Evolutionary conservation across 2,329 filamentous ascomycete genomes (phyloP).

Genomic region (Akanthomyces dipterigenus): DNA sequence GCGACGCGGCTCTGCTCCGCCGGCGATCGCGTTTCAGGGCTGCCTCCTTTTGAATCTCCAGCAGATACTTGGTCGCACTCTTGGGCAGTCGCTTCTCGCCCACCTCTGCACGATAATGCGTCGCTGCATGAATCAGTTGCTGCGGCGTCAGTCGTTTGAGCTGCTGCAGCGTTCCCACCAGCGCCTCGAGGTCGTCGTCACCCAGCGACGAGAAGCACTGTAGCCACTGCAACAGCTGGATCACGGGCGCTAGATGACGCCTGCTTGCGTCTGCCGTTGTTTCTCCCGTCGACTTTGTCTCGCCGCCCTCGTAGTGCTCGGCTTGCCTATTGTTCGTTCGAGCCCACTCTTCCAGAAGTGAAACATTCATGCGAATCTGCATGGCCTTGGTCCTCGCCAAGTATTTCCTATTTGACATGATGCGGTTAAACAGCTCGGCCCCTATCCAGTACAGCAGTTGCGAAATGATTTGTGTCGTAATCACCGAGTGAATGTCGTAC

Average conservation of each 20-base stretch:
- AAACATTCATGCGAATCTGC: conserved; percentile 99
- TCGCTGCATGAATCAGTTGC: conserved; percentile 85
- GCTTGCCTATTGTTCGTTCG: conserved; percentile 86
- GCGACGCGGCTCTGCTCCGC: conserved; percentile 40
- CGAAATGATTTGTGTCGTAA: conserved; percentile 82
- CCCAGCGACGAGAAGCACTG: conserved; percentile 94
- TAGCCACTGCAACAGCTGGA: conserved; percentile 93
- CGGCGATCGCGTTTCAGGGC: conserved; percentile 51
- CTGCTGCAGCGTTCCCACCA: conserved; percentile 84
- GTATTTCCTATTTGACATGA: conserved; percentile 95
- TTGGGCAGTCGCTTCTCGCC: conserved; percentile 90
- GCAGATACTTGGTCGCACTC: conserved; percentile 78
- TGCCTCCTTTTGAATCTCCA: conserved; percentile 67
- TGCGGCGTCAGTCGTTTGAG: conserved; percentile 76
- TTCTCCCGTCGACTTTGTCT: conserved; percentile 78
- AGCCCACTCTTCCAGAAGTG: conserved; percentile 92
- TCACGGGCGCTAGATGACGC: conserved; percentile 79
- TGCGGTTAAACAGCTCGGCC: conserved; percentile 92
- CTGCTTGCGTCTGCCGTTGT: conserved; percentile 78
- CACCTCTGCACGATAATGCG: conserved; percentile 90
- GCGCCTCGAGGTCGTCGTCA: conserved; percentile 75
- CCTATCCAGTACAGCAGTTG: conserved; percentile 96
- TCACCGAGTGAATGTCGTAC: conserved; percentile 98
- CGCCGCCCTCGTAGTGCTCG: conserved; percentile 91
- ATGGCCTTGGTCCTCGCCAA: conserved; percentile 95